These are phyloP conservation scores for Colletotrichum gigasporum DNA, from an alignment of 2,329 filamentous ascomycete genomes.

Conservation along the genomic window DNA sequence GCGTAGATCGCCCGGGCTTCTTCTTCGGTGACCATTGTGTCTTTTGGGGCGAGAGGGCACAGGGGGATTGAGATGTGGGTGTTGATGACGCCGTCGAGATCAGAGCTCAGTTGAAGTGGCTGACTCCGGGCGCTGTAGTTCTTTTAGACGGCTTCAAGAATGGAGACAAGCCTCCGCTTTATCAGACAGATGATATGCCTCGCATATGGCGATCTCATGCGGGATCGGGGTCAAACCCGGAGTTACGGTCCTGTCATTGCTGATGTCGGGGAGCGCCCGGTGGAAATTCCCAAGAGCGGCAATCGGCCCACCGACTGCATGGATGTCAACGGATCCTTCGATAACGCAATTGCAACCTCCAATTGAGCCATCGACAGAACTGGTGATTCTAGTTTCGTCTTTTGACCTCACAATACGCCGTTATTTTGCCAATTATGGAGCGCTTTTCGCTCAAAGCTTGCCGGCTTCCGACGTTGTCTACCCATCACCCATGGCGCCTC, in stretches of 20 bases:
- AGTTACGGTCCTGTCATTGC: neutral
- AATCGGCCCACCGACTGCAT: neutral
- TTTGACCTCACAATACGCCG: neutral
- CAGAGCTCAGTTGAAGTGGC: no score
- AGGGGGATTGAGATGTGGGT: no score
- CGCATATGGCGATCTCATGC: no score
- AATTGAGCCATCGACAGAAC: neutral
- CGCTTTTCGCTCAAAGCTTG: no score
- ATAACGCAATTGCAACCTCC: slow-evolving; percentile 6
- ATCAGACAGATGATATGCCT: no score
- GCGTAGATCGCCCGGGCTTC: slow-evolving; percentile 47
- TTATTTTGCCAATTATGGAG: neutral
- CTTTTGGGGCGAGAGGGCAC: neutral
- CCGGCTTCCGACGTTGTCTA: no score
- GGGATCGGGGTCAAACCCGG: neutral
- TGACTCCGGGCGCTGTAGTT: no score
- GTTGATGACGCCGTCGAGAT: no score
- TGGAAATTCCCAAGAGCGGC: neutral
- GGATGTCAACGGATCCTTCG: slow-evolving; percentile 14
- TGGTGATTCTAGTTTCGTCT: neutral
- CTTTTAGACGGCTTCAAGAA: no score
- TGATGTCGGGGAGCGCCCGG: neutral
- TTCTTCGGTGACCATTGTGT: slow-evolving; percentile 44
- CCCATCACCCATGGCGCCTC: no score
- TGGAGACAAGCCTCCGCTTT: no score